phyloP scores from a whole-genome alignment of 139 green algal genomes.

The Picochlorum costavermella region DNA sequence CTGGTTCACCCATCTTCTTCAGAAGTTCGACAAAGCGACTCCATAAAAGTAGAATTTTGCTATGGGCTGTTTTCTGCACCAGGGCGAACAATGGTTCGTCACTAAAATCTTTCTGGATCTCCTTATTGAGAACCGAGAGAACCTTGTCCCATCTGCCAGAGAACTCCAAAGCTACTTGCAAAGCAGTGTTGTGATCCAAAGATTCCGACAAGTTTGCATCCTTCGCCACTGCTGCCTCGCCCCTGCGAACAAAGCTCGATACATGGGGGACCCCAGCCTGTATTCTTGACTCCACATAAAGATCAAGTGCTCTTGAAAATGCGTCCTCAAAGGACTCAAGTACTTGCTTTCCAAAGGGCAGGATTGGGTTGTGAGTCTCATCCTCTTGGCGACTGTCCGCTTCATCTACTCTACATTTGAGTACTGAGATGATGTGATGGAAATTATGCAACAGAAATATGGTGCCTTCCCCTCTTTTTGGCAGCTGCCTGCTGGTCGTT shows the following conservation, averaged over 20 bases:
- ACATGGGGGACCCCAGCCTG: slow-evolving; percentile 11
- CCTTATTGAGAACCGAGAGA: slow-evolving; percentile 72
- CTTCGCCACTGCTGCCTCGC: slow-evolving; percentile 15
- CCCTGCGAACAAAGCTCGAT: slow-evolving; percentile 23
- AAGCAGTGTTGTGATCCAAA: slow-evolving; percentile 35
- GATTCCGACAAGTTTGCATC: slow-evolving; percentile 43
- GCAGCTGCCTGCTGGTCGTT: slow-evolving; percentile 33
- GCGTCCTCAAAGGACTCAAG: slow-evolving; percentile 75
- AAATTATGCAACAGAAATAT: slow-evolving; percentile 95
- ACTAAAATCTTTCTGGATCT: slow-evolving; percentile 62
- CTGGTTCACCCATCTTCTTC: slow-evolving; percentile 64
- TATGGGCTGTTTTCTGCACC: slow-evolving; percentile 84
- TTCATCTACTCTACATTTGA: slow-evolving; percentile 24
- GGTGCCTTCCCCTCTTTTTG: slow-evolving; percentile 43
- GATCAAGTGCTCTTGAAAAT: slow-evolving; percentile 49
- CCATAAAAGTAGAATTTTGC: slow-evolving; percentile 90
- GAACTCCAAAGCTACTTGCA: slow-evolving; percentile 59
- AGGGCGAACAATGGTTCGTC: slow-evolving; percentile 38
- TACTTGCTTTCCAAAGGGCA: slow-evolving; percentile 35
- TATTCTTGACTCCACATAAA: slow-evolving; percentile 84
- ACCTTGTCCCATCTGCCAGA: slow-evolving; percentile 57
- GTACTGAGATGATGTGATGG: slow-evolving; percentile 56
- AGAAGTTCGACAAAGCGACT: slow-evolving; percentile 85
- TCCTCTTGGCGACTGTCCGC: too few relatives aligned
- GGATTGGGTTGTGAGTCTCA: neutral